A percentile compares a stretch with the other conserved stretches of the same genome.
Conservation (phyloP, 2,329 filamentous ascomycete genomes). For the Neonectria ditissima region DNA sequence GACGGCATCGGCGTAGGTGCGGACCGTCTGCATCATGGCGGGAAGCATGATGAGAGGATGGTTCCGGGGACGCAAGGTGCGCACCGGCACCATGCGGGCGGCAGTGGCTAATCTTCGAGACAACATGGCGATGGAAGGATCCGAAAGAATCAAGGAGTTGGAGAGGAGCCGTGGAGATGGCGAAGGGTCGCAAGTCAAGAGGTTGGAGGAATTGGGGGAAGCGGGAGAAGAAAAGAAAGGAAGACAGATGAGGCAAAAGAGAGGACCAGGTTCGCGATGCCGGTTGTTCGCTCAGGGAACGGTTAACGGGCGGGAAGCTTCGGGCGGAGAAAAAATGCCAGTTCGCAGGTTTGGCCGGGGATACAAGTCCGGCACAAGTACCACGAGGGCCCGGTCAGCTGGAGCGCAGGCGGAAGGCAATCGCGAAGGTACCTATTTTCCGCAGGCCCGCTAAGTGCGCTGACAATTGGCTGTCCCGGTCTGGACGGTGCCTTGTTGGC, state of each 20-base stretch:
- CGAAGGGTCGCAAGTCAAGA: neutral
- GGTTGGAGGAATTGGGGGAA: conserved; percentile 6
- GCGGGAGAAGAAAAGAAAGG: neutral
- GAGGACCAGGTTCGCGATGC: conserved; percentile 6
- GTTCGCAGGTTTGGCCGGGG: conserved; percentile 7
- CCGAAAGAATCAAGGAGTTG: neutral
- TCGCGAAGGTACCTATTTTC: conserved; percentile 1
- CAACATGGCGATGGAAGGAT: conserved; percentile 51
- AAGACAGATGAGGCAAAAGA: conserved; percentile 3
- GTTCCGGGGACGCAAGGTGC: conserved; percentile 48
- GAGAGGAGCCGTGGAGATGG: neutral
- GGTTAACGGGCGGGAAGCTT: conserved; percentile 7
- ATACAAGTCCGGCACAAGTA: conserved; percentile 6
- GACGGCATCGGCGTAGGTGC: conserved; percentile 80
- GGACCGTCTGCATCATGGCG: conserved; percentile 66
- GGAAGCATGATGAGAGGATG: conserved; percentile 57
- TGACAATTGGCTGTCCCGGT: neutral
- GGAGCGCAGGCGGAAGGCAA: neutral
- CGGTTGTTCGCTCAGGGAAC: conserved; percentile 8
- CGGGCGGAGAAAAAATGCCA: conserved; percentile 9
- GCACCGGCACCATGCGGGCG: conserved; percentile 58
- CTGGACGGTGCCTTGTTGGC: neutral
- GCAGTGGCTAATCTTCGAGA: conserved; percentile 58
- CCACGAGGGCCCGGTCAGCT: neutral
- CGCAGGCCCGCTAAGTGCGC: conserved; percentile 5